These are phyloP conservation scores for Blastocystis hominis DNA, from an alignment of 352 stramenopile genomes.

Conservation along the genomic window DNA sequence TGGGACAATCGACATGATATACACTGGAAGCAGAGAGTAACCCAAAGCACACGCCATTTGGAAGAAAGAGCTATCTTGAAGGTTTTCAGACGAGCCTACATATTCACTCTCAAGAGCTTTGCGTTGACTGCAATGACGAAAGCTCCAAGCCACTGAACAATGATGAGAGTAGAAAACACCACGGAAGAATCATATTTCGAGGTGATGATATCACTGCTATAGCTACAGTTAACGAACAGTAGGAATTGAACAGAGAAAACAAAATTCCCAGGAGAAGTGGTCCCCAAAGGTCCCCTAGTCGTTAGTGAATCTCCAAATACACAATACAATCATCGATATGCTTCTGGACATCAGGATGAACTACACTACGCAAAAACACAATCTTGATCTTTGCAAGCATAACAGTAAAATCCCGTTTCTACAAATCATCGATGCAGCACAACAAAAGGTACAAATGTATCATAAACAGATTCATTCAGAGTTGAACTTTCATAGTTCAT, in stretches of 20 bases:
- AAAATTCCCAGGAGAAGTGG: not conserved
- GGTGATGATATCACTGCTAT: not conserved
- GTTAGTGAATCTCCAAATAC: not conserved
- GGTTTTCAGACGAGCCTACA: not conserved
- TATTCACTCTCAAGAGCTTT: not conserved
- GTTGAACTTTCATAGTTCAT: not conserved
- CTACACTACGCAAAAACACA: not conserved
- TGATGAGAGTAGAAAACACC: not conserved
- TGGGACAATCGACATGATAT: not conserved
- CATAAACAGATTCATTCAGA: not conserved
- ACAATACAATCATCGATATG: not conserved
- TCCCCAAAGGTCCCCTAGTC: not conserved
- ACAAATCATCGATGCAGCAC: not conserved
- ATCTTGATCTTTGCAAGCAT: constrained; percentile 10
- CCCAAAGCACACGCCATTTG: not conserved
- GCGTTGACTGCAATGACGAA: not conserved
- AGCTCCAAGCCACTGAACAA: not conserved
- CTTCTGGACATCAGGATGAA: not conserved
- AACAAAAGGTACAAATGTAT: not conserved
- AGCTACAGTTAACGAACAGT: not conserved
- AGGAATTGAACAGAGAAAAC: not conserved
- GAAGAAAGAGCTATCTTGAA: not conserved
- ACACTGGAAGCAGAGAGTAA: not conserved
- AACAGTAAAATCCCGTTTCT: not conserved
- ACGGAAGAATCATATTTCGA: not conserved